Evolutionary conservation across 768 basidiomycete genomes (phyloP), one percentile per base, ranked within the genome.

Genomic region (Leccinellum albellum): DNA sequence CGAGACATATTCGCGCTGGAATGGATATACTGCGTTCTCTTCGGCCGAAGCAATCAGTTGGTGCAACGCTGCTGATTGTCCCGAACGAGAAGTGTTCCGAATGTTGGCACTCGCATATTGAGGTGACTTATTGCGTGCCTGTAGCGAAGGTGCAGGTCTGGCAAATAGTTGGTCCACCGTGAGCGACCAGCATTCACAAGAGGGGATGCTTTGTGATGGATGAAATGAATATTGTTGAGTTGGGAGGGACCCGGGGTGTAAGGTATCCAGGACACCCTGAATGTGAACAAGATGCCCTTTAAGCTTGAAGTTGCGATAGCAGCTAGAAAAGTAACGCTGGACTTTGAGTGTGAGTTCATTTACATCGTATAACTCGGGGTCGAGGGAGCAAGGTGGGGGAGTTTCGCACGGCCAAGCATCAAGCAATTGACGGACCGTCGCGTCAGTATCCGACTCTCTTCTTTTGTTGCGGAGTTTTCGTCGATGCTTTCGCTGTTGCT

Each of bases 251-350:
- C 6, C 10, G 17, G 40, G 13, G 44, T 23, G 13, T 45, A 45
- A 9, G 21, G 13, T 14, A 21, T 21, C 20, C 13, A 45, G 44
- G 13, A 45, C 13, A 13, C 6, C 21, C 23, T 45, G 44, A 24
- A 45, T 21, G 21, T 53, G 53, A 14, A 4, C 2, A 2, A 69
- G 28, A 23, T 69, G 65, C 8, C 58, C 44, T 32, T 33, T 59
- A 12, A 68, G 33, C 20, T 52, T 32, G 35, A 44, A 23, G 23
- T 68, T 66, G 9, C n/a, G 57, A 33, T 57, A 67, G 15, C 67
- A 51, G 42, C 51, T 56, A 9, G 40, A 23, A n/a, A 70, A 69
- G 40, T 59, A 15, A 0, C 1, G 6, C 14, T 21, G 7, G 10
- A 55, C n/a, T 0, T 49, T 24, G 23, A 55, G 42, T 5, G 29